These are phyloP conservation scores for Oryza longistaminata DNA, from an alignment of 176 grass and related monocot genomes.

Conservation along the genomic window DNA sequence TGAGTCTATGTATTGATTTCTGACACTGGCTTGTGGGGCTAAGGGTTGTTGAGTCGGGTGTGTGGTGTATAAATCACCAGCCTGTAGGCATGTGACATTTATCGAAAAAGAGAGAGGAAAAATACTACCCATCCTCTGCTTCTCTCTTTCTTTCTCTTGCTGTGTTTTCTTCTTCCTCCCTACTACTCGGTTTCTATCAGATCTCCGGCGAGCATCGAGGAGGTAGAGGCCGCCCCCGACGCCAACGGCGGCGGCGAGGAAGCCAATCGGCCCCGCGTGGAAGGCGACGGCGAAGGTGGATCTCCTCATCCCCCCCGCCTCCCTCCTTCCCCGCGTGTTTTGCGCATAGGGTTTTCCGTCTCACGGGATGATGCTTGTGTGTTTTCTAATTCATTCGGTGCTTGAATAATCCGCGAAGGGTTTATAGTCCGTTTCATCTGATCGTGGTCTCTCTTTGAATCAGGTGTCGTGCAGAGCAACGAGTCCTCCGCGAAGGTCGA, in stretches of 20 bases:
- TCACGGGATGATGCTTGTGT: not conserved
- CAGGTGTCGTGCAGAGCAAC: conserved; percentile 30
- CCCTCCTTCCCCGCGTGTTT: not conserved
- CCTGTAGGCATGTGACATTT: no score
- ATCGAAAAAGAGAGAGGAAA: no score
- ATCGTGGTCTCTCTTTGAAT: not conserved
- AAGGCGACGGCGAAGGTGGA: conserved; percentile 44
- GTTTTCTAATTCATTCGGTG: not conserved
- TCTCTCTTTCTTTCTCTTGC: no score
- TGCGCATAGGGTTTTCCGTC: not conserved
- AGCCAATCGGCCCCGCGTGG: conserved; percentile 45
- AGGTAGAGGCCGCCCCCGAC: conserved; percentile 28
- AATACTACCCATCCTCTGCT: no score
- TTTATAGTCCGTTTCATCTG: not conserved
- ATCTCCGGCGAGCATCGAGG: conserved; percentile 37
- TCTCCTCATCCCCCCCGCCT: not conserved
- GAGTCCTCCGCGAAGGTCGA: conserved; percentile 14
- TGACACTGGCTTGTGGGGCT: no score
- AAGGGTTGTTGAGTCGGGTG: no score
- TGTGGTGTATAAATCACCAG: no score
- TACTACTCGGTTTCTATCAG: no score
- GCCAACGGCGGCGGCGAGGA: conserved; percentile 45
- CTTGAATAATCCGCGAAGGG: not conserved
- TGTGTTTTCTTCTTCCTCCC: no score
- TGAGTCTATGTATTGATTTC: no score